Base-by-base conservation (phyloP, 192 early-diverging fungal species). In the Coemansia sp. region DNA sequence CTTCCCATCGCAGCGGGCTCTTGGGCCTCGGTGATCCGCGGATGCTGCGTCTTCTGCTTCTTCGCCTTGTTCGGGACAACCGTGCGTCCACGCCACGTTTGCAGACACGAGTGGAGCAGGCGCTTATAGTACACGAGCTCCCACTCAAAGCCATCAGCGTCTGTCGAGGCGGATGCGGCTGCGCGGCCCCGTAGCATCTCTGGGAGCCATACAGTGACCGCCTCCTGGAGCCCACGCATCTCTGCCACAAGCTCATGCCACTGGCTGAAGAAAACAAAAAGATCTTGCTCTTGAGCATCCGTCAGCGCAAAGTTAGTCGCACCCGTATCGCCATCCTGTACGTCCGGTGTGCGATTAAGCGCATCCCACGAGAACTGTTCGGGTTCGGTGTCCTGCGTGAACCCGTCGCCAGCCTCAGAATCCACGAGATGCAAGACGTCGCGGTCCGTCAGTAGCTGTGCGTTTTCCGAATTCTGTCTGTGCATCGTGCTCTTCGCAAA, bases 91-190 rank as follows among this genome's bases (percentile, higher is more conserved):
- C 48, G 48, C 48, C 8, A 26, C 2, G 25, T 26, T 0, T 9
- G 48, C 48, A 51, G 12, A 18, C 55, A 34, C 55, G 4, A 15
- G 33, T 34, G 12, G 16, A 77, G 39, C 25, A 77, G 34, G 12
- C 61, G 42, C 8, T 31, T 45, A 31, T 46, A 10, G 58, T 71
- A 49, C 6, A 68, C 18, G 1, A 71, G 16, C 25, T 51, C 69
- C 74, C 74, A 77, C 25, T 61, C 61, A 56, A 77, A 77, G 6
- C 53, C 59, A 37, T 37, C 56, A 12, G 60, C 16, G 8, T 37
- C 29, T 6, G 23, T 34, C 20, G 43, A 12, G 2, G 48, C 18
- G 7, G 43, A 35, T 6, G 40, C 40, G 4, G 49, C 8, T 1
- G 66, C 71, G 0, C 52, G 29, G 12, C 23, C 21, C 61, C 57